Evolutionary conservation across 2,329 filamentous ascomycete species (phyloP).

Genomic region (Beauveria australis): DNA sequence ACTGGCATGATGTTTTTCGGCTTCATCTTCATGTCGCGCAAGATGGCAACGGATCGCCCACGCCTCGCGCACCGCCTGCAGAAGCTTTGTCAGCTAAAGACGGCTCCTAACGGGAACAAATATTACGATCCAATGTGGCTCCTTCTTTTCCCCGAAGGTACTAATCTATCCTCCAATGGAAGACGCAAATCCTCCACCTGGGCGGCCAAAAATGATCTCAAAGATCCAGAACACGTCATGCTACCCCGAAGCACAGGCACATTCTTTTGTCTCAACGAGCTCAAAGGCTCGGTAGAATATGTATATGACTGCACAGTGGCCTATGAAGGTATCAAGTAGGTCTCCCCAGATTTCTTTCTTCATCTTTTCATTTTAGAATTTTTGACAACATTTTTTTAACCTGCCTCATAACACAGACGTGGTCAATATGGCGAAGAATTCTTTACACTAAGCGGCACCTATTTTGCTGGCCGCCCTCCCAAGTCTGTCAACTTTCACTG

Average conservation of each 20-base stretch:
- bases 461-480: conserved; percentile 79
- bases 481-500: conserved; percentile 97
- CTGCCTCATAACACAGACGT: conserved; percentile 40
- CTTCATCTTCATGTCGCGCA: conserved; percentile 87
- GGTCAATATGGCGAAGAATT: conserved; percentile 83
- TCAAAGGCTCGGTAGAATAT: conserved; percentile 68
- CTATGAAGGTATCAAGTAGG: conserved; percentile 88
- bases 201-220: conserved; percentile 66
- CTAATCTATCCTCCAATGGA: conserved; percentile 67
- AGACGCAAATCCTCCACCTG: conserved; percentile 63
- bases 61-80: conserved; percentile 66
- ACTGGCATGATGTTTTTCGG: conserved; percentile 78
- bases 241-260: conserved; percentile 74
- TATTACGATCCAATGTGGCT: conserved; percentile 81
- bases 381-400: background rate
- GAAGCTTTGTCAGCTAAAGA: conserved; percentile 54
- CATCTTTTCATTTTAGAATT: too few species aligned
- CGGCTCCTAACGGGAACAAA: conserved; percentile 43
- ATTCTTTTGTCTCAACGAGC: conserved; percentile 69
- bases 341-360: conserved; percentile 19
- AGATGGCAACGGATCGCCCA: conserved; percentile 72
- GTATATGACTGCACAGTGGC: conserved; percentile 91
- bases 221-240: conserved; percentile 66
- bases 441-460: conserved; percentile 80
- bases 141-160: conserved; percentile 80